These are phyloP conservation scores for Prunella vulgaris DNA, from an alignment of 257 asterid genomes.

Conservation along the genomic window DNA sequence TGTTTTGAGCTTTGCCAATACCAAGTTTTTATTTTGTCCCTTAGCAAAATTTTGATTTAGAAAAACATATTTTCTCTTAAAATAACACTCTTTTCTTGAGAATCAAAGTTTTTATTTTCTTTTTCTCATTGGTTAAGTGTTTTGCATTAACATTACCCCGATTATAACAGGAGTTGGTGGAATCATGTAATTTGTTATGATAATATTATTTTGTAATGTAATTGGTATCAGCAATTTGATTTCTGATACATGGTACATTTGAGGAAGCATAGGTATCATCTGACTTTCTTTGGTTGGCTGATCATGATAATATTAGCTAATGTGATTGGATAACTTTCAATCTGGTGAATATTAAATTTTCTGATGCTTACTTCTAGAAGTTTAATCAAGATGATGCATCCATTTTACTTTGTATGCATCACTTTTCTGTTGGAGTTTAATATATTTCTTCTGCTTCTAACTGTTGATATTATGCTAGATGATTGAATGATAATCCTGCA, in stretches of 20 bases:
- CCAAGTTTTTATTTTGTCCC: background rate
- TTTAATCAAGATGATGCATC: background rate
- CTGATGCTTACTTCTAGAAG: conserved; percentile 11
- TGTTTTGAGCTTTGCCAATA: background rate
- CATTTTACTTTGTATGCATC: background rate
- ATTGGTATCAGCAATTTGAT: background rate
- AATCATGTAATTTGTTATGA: background rate
- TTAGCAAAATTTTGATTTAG: background rate
- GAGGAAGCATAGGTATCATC: background rate
- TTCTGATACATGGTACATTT: background rate
- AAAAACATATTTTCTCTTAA: background rate
- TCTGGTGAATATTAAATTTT: background rate
- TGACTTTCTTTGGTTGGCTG: conserved; percentile 16
- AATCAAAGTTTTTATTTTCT: background rate
- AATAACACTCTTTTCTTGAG: background rate
- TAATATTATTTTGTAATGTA: background rate
- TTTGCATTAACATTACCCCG: background rate
- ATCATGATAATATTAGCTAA: background rate
- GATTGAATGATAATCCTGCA: conserved; percentile 14
- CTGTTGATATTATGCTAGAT: conserved; percentile 1
- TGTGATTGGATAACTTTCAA: conserved; percentile 1
- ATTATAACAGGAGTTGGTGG: background rate
- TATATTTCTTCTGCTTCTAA: conserved; percentile 3
- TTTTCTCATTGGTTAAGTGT: background rate
- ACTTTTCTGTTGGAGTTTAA: background rate